Conservation (phyloP, 192 early-diverging fungal genomes). For the Backusella tuberculispora region DNA sequence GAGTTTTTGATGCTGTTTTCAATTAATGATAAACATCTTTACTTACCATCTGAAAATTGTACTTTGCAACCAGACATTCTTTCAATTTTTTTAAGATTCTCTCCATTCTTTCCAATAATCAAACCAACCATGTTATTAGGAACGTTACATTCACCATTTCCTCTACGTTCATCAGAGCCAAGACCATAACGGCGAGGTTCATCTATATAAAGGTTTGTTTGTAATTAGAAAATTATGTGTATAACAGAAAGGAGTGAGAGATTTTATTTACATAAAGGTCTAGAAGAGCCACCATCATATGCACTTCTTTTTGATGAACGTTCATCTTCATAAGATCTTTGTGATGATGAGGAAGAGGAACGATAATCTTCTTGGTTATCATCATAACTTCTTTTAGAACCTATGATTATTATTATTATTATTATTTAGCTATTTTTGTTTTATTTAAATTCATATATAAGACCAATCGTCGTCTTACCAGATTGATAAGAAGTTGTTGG, state of each 20-base stretch:
- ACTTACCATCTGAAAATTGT: slow-evolving; percentile 56
- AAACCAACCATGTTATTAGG: slow-evolving; percentile 73
- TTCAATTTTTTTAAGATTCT: slow-evolving; percentile 80
- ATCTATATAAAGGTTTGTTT: slow-evolving; percentile 25
- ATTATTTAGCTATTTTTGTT: slow-evolving; percentile 18
- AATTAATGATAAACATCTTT: background rate
- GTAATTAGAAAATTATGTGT: background rate
- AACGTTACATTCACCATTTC: slow-evolving; percentile 60
- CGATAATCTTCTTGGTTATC: slow-evolving; percentile 23
- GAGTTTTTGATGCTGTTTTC: background rate
- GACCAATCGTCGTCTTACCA: background rate
- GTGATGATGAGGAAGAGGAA: background rate
- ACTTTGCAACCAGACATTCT: slow-evolving; percentile 70
- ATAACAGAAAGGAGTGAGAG: background rate
- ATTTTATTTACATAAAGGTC: slow-evolving; percentile 21
- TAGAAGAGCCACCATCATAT: slow-evolving; percentile 40
- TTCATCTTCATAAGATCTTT: slow-evolving; percentile 33
- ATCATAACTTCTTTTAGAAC: slow-evolving; percentile 36
- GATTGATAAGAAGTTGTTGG: slow-evolving; percentile 3
- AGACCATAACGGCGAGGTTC: slow-evolving; percentile 43
- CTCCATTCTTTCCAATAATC: slow-evolving; percentile 81
- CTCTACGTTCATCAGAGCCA: slow-evolving; percentile 44
- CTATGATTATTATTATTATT: slow-evolving; percentile 35
- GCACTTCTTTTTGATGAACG: slow-evolving; percentile 43
- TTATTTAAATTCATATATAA: background rate